Base-by-base conservation (phyloP, 176 grass and related monocot species). In the Rhynchospora pubera region DNA sequence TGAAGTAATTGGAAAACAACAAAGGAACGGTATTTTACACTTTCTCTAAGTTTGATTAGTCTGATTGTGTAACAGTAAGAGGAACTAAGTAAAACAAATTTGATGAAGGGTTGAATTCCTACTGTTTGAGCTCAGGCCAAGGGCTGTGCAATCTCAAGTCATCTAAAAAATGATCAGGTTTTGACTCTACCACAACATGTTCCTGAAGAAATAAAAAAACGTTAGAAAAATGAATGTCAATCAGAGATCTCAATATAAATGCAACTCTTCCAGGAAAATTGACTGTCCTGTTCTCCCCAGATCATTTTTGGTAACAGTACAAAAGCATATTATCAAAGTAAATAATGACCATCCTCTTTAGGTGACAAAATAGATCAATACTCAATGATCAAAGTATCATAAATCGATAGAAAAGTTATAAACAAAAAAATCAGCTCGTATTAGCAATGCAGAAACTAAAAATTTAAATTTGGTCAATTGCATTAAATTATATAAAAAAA, bases 131-230 rank as follows among this genome's bases (percentile, higher is more conserved):
- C 79, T 98, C 95, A 81, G 85, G 72, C 95, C 95, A 98, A 64
- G 92, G 92, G 62, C 91, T 91, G 78, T 98, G 90, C 83, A 98
- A 84, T n/a, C 92, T 83, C 52, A 98, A 86, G 79, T 98, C 96
- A 90, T 98, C 96, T 79, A 94, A 65, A 85, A 98, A 98, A 82
- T 98, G 96, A 70, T 98, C 96, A 11, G 92, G 96, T 91, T 98
- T 98, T 76, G 96, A 90, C 82, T 97, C 93, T 83, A 93, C 87
- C 70, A 91, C 87, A 78, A 22, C 55, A 32, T 94, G 92, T 85
- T 98, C 96, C 96, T 98, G 55, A 83, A 61, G 44, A 85, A 56
- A 61, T 45, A 66, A 58, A 28, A 60, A 21, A 21, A 34, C 57
- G 6, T 61, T 80, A 61, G 13, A 83, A 78, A 77, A 50, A 26